Conservation (phyloP, 768 basidiomycete genomes). For the Mycena rebaudengoi region DNA sequence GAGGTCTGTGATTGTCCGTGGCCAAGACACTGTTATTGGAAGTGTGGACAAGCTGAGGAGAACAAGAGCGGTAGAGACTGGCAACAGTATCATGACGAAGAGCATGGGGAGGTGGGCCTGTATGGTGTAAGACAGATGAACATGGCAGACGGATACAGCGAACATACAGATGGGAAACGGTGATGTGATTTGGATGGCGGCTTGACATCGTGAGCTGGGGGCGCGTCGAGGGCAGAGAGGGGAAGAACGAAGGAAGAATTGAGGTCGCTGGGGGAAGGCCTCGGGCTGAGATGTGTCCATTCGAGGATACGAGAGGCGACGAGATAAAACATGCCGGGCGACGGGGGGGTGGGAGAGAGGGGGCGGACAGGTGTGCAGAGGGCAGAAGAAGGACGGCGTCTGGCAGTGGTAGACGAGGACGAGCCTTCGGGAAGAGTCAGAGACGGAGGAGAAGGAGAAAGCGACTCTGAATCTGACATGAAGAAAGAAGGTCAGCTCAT, state of each 20-base stretch:
- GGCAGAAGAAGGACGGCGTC: conserved; percentile 15
- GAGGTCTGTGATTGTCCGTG: conserved; percentile 77
- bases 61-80: conserved; percentile 74
- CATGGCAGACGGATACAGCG: not conserved
- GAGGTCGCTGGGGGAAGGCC: conserved; percentile 47
- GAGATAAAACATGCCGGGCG: conserved; percentile 59
- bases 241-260: conserved; percentile 66
- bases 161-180: conserved; percentile 43
- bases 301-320: conserved; percentile 61
- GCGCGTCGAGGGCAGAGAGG: conserved; percentile 63
- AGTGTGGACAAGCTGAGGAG: conserved; percentile 80
- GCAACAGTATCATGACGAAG: conserved; percentile 60
- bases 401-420: no score
- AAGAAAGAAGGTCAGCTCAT: no score
- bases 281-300: conserved; percentile 58
- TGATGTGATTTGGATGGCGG: conserved; percentile 12
- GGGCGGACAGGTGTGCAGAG: conserved; percentile 18
- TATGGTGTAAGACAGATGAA: conserved; percentile 4
- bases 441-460: conserved; percentile 14
- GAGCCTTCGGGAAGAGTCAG: conserved; percentile 21
- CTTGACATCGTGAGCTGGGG: conserved; percentile 39
- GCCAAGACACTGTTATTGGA: conserved; percentile 81
- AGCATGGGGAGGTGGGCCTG: conserved; percentile 51
- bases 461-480: no score
- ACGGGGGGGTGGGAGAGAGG: conserved; percentile 23